Conservation (phyloP, 2,329 filamentous ascomycete species). For the Teratosphaeria gauchensis region DNA sequence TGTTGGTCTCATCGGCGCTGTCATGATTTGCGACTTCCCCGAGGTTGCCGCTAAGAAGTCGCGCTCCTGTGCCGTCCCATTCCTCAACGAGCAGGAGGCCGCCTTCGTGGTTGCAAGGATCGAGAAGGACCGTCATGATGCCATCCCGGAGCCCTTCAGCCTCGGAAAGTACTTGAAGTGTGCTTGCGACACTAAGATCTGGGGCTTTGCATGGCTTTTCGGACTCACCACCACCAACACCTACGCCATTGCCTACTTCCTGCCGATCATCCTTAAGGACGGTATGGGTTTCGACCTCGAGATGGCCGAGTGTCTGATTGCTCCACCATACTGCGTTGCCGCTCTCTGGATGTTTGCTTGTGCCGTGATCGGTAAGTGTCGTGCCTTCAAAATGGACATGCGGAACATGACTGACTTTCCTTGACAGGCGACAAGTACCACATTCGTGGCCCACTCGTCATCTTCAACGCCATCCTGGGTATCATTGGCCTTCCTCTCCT, state of each 20-base stretch:
- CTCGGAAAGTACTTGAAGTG: constrained; percentile 24
- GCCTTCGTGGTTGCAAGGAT: constrained; percentile 43
- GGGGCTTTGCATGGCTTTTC: constrained; percentile 38
- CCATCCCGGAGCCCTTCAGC: constrained; percentile 38
- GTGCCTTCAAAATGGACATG: constrained; percentile 9
- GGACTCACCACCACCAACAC: constrained; percentile 49
- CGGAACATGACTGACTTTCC: neutral
- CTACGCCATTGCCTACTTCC: constrained; percentile 28
- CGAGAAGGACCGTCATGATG: constrained; percentile 45
- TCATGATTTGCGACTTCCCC: constrained; percentile 36
- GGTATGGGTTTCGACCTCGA: constrained; percentile 25
- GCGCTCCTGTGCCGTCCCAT: constrained; percentile 25
- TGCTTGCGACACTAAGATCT: constrained; percentile 43
- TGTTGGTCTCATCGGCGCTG: constrained; percentile 32
- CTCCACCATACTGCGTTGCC: constrained; percentile 26
- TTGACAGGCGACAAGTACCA: constrained; percentile 23
- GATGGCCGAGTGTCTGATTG: constrained; percentile 24
- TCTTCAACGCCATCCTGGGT: constrained; percentile 25
- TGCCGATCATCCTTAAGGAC: constrained; percentile 28
- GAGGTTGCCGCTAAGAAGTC: constrained; percentile 31
- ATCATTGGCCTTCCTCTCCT: constrained; percentile 26
- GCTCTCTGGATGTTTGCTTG: constrained; percentile 26
- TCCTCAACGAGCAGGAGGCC: constrained; percentile 38
- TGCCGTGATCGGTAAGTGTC: constrained; percentile 20
- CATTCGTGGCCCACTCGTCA: constrained; percentile 25